Conservation (phyloP, 305 asterid genomes). For the Fraxinus sp. region DNA sequence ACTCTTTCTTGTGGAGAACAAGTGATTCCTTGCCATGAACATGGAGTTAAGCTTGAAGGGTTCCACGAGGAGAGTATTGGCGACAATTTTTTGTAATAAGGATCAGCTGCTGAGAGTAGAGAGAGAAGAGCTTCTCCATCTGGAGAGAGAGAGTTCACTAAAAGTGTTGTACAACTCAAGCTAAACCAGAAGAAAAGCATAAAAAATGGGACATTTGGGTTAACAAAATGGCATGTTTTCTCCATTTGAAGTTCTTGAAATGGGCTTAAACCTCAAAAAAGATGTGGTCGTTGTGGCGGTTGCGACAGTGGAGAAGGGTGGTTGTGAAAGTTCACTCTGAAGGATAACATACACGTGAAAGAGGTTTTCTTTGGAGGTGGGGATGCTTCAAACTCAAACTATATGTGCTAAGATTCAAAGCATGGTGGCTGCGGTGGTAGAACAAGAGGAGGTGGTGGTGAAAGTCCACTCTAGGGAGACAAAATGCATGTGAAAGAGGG, state of each 20-base stretch:
- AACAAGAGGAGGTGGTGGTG: slow-evolving; percentile 4
- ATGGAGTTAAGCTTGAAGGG: slow-evolving; percentile 66
- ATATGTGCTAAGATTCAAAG: slow-evolving; percentile 3
- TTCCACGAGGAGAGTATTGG: slow-evolving; percentile 72
- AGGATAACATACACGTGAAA: neutral
- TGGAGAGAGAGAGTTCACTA: slow-evolving; percentile 52
- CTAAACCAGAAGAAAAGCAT: slow-evolving; percentile 27
- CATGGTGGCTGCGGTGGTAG: slow-evolving; percentile 24
- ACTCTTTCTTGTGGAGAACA: slow-evolving; percentile 84
- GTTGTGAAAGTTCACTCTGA: neutral
- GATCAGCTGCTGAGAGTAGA: slow-evolving; percentile 57
- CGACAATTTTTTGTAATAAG: slow-evolving; percentile 51
- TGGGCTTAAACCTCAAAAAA: neutral
- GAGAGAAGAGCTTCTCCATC: slow-evolving; percentile 87
- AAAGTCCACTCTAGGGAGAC: slow-evolving; percentile 39
- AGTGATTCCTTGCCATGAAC: slow-evolving; percentile 88
- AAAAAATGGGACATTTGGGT: slow-evolving; percentile 24
- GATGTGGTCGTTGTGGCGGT: neutral
- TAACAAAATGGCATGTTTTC: slow-evolving; percentile 18
- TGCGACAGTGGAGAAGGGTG: neutral
- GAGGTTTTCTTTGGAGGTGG: neutral
- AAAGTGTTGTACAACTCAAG: slow-evolving; percentile 8
- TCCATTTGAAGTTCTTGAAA: slow-evolving; percentile 34
- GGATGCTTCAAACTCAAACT: neutral
- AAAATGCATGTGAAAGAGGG: slow-evolving; percentile 45